Evolutionary conservation across 345 rosid species (phyloP), one percentile per base, ranked within the genome.

Genomic region (Salix viminalis): DNA sequence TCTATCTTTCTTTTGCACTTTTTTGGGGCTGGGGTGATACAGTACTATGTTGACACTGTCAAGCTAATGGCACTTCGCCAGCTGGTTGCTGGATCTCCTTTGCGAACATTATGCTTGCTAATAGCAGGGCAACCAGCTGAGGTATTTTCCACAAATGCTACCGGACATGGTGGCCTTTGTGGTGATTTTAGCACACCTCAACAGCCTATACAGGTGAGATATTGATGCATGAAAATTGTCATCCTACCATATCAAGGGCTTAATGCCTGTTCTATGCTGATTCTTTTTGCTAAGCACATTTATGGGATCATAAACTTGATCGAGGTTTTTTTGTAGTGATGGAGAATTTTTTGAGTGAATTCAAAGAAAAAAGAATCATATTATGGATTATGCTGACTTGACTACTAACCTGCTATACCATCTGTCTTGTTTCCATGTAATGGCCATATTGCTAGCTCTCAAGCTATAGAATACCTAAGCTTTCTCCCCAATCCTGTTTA

Each of bases 81-180:
- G 87, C 88, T 96, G 83, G 89, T 90, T 69, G 91, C 95, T 9
- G 99, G 99, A 74, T 92, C 99, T 79, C 98, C 99, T 67, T 81
- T 96, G 86, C 90, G 99, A 76, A 96, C 99, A 79, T 85, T 96
- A 77, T 96, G 95, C 88, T 78, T 96, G 83, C 93, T 96, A 79
- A 93, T 94, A 85, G 98, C 98, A 19, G 99, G 99, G 77, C 94
- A 92, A 84, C 97, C 97, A 23, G 97, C 94, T 34, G 99, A 92
- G 71, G 97, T 94, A 65, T 92, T 94, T 83, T 83, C 97, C 70
- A 24, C 83, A 39, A 90, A 82, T 32, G 61, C 78, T 78, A 44
- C 86, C 52, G 56, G 77, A 62, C 69, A 80, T 71, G 72, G 74
- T 76, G 79, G 73, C 72, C 60, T 83, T 90, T 82, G 85, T 61